Evolutionary conservation across 2,329 filamentous ascomycete species (phyloP).

Genomic region (Diaporthe amygdali): DNA sequence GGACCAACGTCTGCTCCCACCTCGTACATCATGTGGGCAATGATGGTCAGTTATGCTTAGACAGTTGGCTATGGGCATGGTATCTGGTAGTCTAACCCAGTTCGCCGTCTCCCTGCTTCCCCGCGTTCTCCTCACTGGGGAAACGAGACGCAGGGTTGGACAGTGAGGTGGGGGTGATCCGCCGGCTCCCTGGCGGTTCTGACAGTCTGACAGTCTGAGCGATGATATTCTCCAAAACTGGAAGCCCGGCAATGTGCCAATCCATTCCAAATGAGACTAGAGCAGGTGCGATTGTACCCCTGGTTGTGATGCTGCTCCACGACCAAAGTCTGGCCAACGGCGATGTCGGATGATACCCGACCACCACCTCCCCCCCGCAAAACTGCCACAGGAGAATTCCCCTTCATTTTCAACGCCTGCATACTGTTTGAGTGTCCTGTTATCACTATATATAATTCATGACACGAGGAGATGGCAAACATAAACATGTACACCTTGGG

Average conservation of each 20-base stretch:
- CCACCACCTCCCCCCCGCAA: neutral
- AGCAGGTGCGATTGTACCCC: neutral
- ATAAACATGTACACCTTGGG: constrained; percentile 47
- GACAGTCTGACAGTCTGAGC: neutral
- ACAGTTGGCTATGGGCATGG: too few relatives aligned
- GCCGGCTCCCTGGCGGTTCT: neutral
- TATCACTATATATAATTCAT: neutral
- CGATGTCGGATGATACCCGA: neutral
- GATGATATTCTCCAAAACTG: neutral
- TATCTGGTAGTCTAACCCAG: too few relatives aligned
- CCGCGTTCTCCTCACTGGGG: too few relatives aligned
- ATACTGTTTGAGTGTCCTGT: neutral
- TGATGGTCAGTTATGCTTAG: too few relatives aligned
- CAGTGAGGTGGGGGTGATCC: neutral
- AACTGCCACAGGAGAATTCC: neutral
- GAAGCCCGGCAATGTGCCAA: neutral
- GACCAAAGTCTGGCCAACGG: neutral
- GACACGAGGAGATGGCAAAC: neutral
- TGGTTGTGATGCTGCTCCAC: neutral
- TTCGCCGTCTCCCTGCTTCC: too few relatives aligned
- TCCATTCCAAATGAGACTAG: neutral
- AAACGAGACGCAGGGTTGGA: neutral
- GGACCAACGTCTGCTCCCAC: neutral
- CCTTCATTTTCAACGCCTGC: neutral
- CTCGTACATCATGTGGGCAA: too few relatives aligned